phyloP scores from a whole-genome alignment of 73 alveolate species.

The Diophrys sp. region DNA sequence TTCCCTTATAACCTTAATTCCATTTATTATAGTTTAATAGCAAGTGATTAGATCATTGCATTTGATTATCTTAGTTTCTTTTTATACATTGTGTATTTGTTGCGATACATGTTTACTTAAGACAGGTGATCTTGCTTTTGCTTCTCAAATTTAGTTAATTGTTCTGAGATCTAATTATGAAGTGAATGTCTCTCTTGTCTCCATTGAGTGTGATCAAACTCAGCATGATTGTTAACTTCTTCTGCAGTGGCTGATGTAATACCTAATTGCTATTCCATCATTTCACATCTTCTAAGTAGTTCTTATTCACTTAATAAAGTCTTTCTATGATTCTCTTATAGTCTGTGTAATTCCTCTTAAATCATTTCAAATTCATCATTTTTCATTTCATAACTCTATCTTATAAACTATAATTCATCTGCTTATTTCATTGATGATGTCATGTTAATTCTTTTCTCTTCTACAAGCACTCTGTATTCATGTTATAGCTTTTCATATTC shows the following conservation, averaged over 20 bases:
- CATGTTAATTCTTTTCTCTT: conserved; percentile 43
- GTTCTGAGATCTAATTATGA: neutral
- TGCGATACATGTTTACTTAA: neutral
- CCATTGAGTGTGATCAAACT: neutral
- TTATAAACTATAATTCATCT: conserved; percentile 21
- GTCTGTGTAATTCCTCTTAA: conserved; percentile 26
- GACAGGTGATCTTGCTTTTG: conserved; percentile 9
- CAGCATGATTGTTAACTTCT: neutral
- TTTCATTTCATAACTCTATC: conserved; percentile 8
- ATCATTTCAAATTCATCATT: conserved; percentile 43
- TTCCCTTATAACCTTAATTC: neutral
- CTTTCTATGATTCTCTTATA: conserved; percentile 44
- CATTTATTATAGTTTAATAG: neutral
- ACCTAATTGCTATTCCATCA: neutral
- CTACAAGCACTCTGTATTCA: conserved; percentile 37
- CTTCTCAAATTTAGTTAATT: neutral
- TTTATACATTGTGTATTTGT: conserved; percentile 8
- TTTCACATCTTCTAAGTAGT: neutral
- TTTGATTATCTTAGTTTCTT: conserved; percentile 10
- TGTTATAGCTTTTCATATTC: conserved; percentile 49
- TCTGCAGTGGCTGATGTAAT: neutral
- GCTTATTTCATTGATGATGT: conserved; percentile 1
- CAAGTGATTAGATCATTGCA: neutral
- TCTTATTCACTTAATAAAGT: conserved; percentile 9
- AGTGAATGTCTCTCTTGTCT: neutral